Evolutionary conservation across 352 stramenopile genomes (phyloP).

Genomic region (Phytophthora hibernalis): DNA sequence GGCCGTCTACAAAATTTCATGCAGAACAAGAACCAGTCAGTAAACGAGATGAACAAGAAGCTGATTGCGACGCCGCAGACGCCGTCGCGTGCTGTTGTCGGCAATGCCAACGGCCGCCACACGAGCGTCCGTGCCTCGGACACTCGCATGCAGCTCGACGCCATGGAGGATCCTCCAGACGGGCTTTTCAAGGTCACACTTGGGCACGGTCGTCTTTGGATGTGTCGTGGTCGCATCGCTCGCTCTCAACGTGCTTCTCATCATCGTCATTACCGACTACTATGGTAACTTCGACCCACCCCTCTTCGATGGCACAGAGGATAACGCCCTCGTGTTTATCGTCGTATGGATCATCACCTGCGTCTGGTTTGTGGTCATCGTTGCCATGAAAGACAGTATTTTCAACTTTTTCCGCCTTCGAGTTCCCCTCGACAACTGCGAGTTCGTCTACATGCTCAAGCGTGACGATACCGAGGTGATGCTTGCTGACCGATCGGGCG

Average conservation of each 20-base stretch:
- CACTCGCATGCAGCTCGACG: constrained; percentile 5
- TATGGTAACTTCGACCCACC: constrained; percentile 46
- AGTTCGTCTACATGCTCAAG: constrained; percentile 42
- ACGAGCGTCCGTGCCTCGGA: constrained; percentile 24
- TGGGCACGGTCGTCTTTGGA: constrained; percentile 38
- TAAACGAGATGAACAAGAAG: constrained; percentile 40
- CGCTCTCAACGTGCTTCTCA: constrained; percentile 50
- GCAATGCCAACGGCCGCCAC: constrained; percentile 15
- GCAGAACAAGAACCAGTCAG: constrained; percentile 31
- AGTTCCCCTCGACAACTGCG: constrained; percentile 21
- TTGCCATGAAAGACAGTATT: constrained; percentile 24
- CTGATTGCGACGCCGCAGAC: constrained; percentile 28
- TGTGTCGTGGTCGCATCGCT: constrained; percentile 52
- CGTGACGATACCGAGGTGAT: constrained; percentile 33
- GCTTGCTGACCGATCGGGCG: constrained; percentile 19
- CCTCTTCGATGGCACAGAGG: constrained; percentile 30
- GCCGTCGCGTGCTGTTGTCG: constrained; percentile 24
- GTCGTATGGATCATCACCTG: constrained; percentile 32
- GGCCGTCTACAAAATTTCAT: constrained; percentile 30
- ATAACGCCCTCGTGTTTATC: constrained; percentile 39
- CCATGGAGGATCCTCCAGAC: constrained; percentile 21
- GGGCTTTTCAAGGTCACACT: constrained; percentile 22
- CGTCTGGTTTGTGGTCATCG: constrained; percentile 35
- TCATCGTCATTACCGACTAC: constrained; percentile 62
- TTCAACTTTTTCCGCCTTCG: constrained; percentile 42